Base-by-base conservation (phyloP, 2,329 filamentous ascomycete species). In the Parastagonospora nodorum region DNA sequence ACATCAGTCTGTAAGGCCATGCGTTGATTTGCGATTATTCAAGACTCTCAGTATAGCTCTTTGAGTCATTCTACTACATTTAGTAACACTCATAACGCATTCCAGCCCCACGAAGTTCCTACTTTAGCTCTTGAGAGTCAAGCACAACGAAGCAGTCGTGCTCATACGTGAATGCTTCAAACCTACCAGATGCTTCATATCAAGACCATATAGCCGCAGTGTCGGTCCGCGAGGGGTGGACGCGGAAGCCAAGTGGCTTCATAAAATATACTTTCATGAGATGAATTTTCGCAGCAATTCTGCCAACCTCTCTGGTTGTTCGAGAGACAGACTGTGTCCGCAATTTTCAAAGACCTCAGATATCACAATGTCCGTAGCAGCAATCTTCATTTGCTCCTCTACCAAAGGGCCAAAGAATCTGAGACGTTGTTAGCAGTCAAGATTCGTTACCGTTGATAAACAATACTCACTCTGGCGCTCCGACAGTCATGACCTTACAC, bases 281-380 rank as follows among this genome's bases (percentile, higher is more conserved):
- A 58, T 37, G 8, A 64, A 57, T 27, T 50, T 55, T 28, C 51
- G 58, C 28, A 62, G 39, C n/a, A 61, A 19, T 1, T 42, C 46
- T 5, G 57, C 59, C 14, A 64, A 40, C 4, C 52, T 43, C 33
- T 62, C 57, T 2, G 61, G 61, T 6, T 58, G 59, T 33, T 61
- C 61, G 11, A 64, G 52, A 16, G 57, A 53, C 24, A 64, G 39
- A 12, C 53, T 61, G 30, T 61, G 59, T 1, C 62, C 58, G 4
- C 60, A 63, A 7, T 52, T 42, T 8, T 64, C 57, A 10, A 58
- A 60, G 11, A 66, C 54, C 32, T 70, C 64, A 1, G 58, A 58
- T 36, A 66, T 66, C 4, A 53, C 50, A 6, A 71, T 52, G 19
- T 60, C 68, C 5, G 71, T 72, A 15, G 64, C 58, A 4, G 68